phyloP scores from a whole-genome alignment of 2,329 filamentous ascomycete genomes.

The Colletotrichum liriopes region DNA sequence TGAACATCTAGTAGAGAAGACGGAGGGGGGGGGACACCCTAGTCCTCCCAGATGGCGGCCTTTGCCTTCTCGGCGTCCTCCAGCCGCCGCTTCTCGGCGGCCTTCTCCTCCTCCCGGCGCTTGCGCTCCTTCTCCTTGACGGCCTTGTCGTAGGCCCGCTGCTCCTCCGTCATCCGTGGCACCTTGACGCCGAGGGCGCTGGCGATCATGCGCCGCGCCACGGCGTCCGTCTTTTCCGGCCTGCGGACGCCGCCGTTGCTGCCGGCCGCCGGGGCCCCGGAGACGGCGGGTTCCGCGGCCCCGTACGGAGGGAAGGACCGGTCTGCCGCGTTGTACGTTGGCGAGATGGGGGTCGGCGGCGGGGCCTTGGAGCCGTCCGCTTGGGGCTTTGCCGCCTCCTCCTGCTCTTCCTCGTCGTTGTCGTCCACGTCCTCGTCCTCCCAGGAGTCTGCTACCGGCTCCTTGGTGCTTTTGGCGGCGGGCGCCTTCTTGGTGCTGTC shows the following conservation, averaged over 20 bases:
- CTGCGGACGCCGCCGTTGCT: conserved; percentile 55
- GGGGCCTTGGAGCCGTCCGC: conserved; percentile 64
- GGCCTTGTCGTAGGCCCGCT: conserved; percentile 87
- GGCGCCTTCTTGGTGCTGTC: conserved; percentile 43
- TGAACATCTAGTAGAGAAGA: background rate
- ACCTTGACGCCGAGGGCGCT: conserved; percentile 86
- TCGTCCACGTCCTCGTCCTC: conserved; percentile 66
- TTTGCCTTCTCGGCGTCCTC: conserved; percentile 83
- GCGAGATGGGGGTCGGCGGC: conserved; percentile 78
- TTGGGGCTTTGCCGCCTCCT: conserved; percentile 46
- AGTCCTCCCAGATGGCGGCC: conserved; percentile 89
- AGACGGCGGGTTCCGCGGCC: conserved; percentile 41
- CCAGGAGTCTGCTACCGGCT: conserved; percentile 61
- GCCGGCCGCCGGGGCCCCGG: conserved; percentile 10
- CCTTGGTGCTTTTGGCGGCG: conserved; percentile 45
- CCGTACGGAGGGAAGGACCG: conserved; percentile 46
- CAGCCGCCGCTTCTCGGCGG: conserved; percentile 72
- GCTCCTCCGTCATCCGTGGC: conserved; percentile 88
- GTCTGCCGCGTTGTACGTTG: conserved; percentile 54
- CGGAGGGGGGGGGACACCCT: conserved; percentile 37
- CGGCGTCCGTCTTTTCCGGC: conserved; percentile 94
- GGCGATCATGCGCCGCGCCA: conserved; percentile 91
- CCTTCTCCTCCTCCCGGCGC: conserved; percentile 80
- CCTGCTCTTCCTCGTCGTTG: conserved; percentile 46
- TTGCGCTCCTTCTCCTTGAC: conserved; percentile 88